Evolutionary conservation across 139 green algal species (phyloP), one percentile per base, ranked within the genome.

Genomic region (Chlamydomonas asymmetrica): DNA sequence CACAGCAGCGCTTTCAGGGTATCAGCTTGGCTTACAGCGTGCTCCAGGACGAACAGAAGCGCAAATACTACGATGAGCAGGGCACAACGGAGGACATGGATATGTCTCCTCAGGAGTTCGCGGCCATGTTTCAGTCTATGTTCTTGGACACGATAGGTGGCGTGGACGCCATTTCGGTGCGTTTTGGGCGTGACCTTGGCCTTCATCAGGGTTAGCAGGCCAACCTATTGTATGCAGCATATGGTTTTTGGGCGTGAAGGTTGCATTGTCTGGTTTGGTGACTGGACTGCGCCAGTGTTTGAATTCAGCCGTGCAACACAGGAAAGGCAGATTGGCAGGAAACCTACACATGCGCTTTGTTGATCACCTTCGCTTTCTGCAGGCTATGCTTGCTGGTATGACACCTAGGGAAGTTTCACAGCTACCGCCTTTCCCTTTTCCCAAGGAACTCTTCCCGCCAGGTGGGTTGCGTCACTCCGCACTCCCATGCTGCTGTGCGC

Each of bases 351-450:
- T 73, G 65, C 39, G 32, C n/a, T n/a, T n/a, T n/a, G n/a, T n/a
- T 38, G 27, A 73, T n/a, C 8, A 8, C 13, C 22, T 23, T 75
- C 20, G 22, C 37, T 65, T 23, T 22, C 10, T 49, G 52, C 64
- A 80, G 72, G 62, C 72, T 4, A 80, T 89, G 68, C 50, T 88
- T 16, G 39, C 65, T 16, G 81, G 78, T 48, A 76, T 91, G 61
- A 79, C 68, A 7, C 64, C 71, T 1, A 38, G 71, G 3, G 86
- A 89, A 50, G 60, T 89, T 16, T 31, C 35, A 27, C 48, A 38
- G 23, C 78, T 91, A 62, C 86, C 86, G 31, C 86, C 86, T 9
- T 91, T 91, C 49, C 86, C 86, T 7, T 91, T 91, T 45, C 86
- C 86, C 31, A 86, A 87, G 66, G 78, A 84, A 66, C 64, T 91